Evolutionary conservation across 2,329 filamentous ascomycete genomes (phyloP).

Genomic region (Cryphonectria radicalis): DNA sequence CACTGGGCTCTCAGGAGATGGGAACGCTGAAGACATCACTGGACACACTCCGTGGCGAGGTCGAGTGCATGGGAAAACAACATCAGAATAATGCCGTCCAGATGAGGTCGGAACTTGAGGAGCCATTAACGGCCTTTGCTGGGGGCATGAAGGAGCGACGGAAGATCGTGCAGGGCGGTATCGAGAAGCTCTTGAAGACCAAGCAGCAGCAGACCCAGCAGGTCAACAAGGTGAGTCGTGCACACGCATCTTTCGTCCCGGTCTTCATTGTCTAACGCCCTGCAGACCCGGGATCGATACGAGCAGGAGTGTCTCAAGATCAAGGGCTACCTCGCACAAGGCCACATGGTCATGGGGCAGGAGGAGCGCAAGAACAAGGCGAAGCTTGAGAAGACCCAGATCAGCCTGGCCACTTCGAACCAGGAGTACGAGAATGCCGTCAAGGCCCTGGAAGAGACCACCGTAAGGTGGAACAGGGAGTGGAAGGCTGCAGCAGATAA

Average conservation of each 20-base stretch:
- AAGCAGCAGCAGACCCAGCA: conserved; percentile 89
- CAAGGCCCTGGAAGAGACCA: conserved; percentile 93
- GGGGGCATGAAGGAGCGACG: conserved; percentile 95
- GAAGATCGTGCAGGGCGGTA: conserved; percentile 92
- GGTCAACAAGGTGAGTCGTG: conserved; percentile 79
- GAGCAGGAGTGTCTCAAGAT: conserved; percentile 98
- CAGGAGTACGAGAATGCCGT: conserved; percentile 92
- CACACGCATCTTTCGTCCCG: neutral
- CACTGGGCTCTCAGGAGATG: conserved; percentile 83
- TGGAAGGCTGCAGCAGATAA: conserved; percentile 99
- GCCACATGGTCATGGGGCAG: conserved; percentile 99
- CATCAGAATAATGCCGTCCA: conserved; percentile 88
- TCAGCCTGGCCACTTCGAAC: conserved; percentile 88
- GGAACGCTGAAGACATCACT: conserved; percentile 84
- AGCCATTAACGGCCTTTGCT: conserved; percentile 87
- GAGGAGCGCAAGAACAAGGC: conserved; percentile 99
- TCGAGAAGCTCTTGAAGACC: conserved; percentile 90
- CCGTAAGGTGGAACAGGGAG: conserved; percentile 92
- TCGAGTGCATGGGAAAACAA: conserved; percentile 92
- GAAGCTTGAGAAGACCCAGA: conserved; percentile 97
- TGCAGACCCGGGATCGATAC: conserved; percentile 83
- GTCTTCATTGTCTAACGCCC: conserved; percentile 18
- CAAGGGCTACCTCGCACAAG: conserved; percentile 96
- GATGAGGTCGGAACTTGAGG: conserved; percentile 96
- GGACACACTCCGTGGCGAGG: conserved; percentile 85